Percentiles rank a stretch among this genome's conserved stretches.
Evolutionary conservation across 1,139 yeast species (phyloP).

Genomic region (Candida tetrigidarum): DNA sequence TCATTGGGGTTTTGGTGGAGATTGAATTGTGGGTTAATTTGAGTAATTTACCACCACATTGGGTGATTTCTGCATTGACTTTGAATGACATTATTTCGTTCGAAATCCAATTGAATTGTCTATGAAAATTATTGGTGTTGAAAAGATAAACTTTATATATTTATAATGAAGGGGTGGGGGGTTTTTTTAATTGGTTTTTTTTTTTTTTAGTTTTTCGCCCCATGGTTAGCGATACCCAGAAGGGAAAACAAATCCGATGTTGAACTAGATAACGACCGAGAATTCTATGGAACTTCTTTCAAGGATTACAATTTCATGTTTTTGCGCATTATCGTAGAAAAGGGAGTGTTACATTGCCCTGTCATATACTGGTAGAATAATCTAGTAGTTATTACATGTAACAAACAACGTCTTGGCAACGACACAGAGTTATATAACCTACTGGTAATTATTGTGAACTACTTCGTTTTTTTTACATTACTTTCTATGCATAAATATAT

Average conservation of each 20-base stretch:
- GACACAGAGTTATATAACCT: too few relatives aligned
- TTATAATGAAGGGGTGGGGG: too few relatives aligned
- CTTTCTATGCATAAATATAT: too few relatives aligned
- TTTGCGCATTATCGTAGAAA: too few relatives aligned
- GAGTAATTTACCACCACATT: conserved; percentile 76
- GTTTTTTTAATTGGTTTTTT: too few relatives aligned
- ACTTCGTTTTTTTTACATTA: too few relatives aligned
- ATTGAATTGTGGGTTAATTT: conserved; percentile 77
- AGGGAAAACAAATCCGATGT: background rate
- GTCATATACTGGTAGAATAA: too few relatives aligned
- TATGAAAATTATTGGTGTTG: too few relatives aligned
- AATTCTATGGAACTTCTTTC: too few relatives aligned
- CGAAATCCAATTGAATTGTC: background rate
- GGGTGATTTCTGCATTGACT: conserved; percentile 58
- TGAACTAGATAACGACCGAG: too few relatives aligned
- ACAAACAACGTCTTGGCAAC: background rate
- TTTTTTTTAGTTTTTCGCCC: background rate
- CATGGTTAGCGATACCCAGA: background rate
- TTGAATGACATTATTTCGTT: conserved; percentile 49
- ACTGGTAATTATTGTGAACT: too few relatives aligned
- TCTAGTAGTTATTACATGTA: background rate
- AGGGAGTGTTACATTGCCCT: background rate
- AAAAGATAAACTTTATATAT: background rate
- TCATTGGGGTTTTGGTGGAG: conserved; percentile 74
- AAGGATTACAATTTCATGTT: too few relatives aligned